Percentiles rank a stretch among this genome's conserved stretches.
Evolutionary conservation across 2,329 filamentous ascomycete genomes (phyloP).

Genomic region (Cryphonectria naterciae): DNA sequence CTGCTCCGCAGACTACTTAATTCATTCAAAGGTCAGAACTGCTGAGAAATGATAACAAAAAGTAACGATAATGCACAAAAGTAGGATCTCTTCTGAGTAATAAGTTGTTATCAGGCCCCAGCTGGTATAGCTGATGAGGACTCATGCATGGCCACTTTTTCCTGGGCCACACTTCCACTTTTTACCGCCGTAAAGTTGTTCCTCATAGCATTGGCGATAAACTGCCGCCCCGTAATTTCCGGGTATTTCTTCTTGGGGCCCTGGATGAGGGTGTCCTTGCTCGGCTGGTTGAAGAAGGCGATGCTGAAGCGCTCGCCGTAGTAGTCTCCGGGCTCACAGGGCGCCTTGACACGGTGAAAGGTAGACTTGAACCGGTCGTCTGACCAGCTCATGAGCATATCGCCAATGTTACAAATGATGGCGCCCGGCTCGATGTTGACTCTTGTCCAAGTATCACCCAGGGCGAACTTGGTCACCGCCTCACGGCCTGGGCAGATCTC

Average conservation of each 20-base stretch:
- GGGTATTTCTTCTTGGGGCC: conserved; percentile 60
- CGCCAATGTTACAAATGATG: conserved; percentile 62
- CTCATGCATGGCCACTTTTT: background rate
- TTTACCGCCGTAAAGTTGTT: conserved; percentile 50
- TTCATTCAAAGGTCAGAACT: background rate
- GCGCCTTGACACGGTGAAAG: conserved; percentile 54
- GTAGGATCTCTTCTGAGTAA: background rate
- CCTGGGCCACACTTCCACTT: background rate
- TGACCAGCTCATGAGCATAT: conserved; percentile 62
- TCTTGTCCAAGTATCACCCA: conserved; percentile 60
- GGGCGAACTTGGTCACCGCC: conserved; percentile 56
- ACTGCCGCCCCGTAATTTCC: conserved; percentile 57
- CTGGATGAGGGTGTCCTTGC: conserved; percentile 56
- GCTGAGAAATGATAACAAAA: background rate
- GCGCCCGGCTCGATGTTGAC: conserved; percentile 51
- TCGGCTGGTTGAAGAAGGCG: conserved; percentile 64
- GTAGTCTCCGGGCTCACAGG: conserved; percentile 44
- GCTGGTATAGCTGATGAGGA: conserved; percentile 4
- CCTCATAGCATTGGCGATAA: conserved; percentile 58
- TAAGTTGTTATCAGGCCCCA: background rate
- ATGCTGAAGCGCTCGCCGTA: conserved; percentile 61
- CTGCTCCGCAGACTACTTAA: background rate
- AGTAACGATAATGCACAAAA: background rate
- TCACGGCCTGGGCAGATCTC: conserved; percentile 63
- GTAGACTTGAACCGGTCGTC: conserved; percentile 65